Evolutionary conservation across 139 green algal genomes (phyloP).

Genomic region (Deuterostichococcus epilithicus): DNA sequence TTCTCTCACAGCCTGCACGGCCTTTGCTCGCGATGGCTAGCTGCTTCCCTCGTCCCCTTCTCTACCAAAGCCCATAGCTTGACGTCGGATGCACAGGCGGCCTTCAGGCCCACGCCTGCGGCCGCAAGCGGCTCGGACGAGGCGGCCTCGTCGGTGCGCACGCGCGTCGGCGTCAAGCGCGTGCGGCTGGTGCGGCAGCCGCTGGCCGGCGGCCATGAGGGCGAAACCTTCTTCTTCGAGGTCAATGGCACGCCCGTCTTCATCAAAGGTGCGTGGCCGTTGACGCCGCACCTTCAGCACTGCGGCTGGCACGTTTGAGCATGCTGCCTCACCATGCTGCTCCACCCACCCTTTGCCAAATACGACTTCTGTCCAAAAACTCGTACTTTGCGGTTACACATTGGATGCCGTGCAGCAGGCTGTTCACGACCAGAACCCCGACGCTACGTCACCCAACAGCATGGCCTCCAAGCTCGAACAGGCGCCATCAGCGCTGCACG

Average conservation of each 20-base stretch:
- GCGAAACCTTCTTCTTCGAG: conserved; percentile 68
- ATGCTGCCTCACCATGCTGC: neutral
- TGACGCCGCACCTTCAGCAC: neutral
- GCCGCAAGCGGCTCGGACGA: too few species aligned
- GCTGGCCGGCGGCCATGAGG: conserved; percentile 9
- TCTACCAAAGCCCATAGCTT: neutral
- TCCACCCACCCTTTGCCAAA: neutral
- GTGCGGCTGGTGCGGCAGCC: conserved; percentile 53
- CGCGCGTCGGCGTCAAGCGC: conserved; percentile 50
- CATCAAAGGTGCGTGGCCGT: conserved; percentile 23
- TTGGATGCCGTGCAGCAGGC: neutral
- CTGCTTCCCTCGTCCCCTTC: too few species aligned
- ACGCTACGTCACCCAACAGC: neutral
- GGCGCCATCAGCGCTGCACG: too few species aligned
- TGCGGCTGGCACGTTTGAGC: neutral
- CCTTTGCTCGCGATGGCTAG: too few species aligned
- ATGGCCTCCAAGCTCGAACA: neutral
- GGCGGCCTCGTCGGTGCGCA: neutral
- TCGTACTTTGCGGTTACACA: neutral
- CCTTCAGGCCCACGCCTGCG: neutral
- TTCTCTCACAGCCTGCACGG: too few species aligned
- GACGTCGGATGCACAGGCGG: neutral
- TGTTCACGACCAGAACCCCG: neutral
- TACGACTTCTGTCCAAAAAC: too few species aligned
- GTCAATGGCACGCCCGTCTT: conserved; percentile 70